Percentiles rank a stretch among this genome's conserved stretches.
phyloP scores from a whole-genome alignment of 2,329 filamentous ascomycete species.

The Hypoxylon sp. region DNA sequence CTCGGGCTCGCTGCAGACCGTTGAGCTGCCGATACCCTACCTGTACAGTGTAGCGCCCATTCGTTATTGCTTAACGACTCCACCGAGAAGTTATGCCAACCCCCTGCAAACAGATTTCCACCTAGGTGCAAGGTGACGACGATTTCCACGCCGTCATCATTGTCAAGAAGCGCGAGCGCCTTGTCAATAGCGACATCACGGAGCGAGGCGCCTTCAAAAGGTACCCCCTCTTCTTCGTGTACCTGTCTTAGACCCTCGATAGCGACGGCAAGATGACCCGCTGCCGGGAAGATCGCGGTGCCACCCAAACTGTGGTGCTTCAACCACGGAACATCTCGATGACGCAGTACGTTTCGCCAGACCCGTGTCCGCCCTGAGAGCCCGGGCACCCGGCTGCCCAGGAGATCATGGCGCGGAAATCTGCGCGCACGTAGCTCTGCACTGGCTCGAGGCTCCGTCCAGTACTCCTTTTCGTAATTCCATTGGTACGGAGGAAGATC shows the following conservation, averaged over 20 bases:
- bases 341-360: constrained; percentile 45
- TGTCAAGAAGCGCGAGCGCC: constrained; percentile 48
- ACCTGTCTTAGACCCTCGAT: constrained; percentile 43
- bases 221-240: constrained; percentile 12
- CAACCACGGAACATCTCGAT: constrained; percentile 33
- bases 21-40: neutral
- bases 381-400: constrained; percentile 32
- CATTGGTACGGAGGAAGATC: constrained; percentile 51
- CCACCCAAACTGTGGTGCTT: constrained; percentile 35
- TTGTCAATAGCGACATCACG: constrained; percentile 49
- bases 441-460: constrained; percentile 44
- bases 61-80: neutral
- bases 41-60: neutral
- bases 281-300: constrained; percentile 40
- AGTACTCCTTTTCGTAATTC: constrained; percentile 43
- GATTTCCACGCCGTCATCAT: constrained; percentile 49
- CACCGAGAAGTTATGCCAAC: neutral
- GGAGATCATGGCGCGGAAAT: constrained; percentile 47
- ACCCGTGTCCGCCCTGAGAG: constrained; percentile 25
- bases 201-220: constrained; percentile 37
- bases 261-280: constrained; percentile 39
- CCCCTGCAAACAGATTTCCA: neutral
- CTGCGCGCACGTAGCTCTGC: constrained; percentile 41
- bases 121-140: constrained; percentile 40
- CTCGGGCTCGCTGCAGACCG: neutral